These are phyloP conservation scores for Metschnikowia gruessii DNA, from an alignment of 805 yeast species.

Conservation along the genomic window DNA sequence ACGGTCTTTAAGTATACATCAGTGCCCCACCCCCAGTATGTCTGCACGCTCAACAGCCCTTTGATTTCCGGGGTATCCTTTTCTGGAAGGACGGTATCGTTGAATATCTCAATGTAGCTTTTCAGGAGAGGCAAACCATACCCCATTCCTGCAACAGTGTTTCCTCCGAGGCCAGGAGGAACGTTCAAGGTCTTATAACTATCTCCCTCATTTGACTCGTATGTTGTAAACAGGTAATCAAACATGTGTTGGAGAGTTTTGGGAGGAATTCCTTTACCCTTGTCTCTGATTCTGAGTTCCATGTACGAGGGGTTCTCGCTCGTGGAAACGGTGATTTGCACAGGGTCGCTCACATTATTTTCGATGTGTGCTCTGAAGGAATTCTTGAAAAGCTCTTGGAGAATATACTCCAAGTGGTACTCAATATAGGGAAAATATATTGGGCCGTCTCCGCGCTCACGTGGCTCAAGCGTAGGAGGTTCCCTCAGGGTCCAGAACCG, in stretches of 20 bases:
- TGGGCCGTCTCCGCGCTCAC: slow-evolving; percentile 37
- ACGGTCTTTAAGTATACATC: slow-evolving; percentile 61
- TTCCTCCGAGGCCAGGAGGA: slow-evolving; percentile 70
- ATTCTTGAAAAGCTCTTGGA: slow-evolving; percentile 84
- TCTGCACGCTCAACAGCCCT: slow-evolving; percentile 60
- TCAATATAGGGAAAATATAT: slow-evolving; percentile 79
- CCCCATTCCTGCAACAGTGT: slow-evolving; percentile 89
- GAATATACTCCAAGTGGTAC: slow-evolving; percentile 80
- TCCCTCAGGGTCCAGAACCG: slow-evolving; percentile 29
- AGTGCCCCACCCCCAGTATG: slow-evolving; percentile 75
- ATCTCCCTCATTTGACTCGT: slow-evolving; percentile 56
- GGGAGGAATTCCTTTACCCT: slow-evolving; percentile 85
- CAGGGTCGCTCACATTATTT: slow-evolving; percentile 42
- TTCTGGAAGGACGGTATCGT: slow-evolving; percentile 26
- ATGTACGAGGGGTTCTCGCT: slow-evolving; percentile 40
- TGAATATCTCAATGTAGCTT: slow-evolving; percentile 41
- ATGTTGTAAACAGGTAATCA: slow-evolving; percentile 85
- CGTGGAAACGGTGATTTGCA: slow-evolving; percentile 37
- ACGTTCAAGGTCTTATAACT: slow-evolving; percentile 60
- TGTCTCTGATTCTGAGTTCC: slow-evolving; percentile 76
- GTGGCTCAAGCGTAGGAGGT: slow-evolving; percentile 10
- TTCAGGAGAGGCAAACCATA: slow-evolving; percentile 86
- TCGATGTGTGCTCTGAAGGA: slow-evolving; percentile 88
- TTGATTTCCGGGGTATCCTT: slow-evolving; percentile 19
- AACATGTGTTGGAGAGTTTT: slow-evolving; percentile 64